phyloP scores from a whole-genome alignment of 1,139 yeast genomes.

The Taiozyma onychis region DNA sequence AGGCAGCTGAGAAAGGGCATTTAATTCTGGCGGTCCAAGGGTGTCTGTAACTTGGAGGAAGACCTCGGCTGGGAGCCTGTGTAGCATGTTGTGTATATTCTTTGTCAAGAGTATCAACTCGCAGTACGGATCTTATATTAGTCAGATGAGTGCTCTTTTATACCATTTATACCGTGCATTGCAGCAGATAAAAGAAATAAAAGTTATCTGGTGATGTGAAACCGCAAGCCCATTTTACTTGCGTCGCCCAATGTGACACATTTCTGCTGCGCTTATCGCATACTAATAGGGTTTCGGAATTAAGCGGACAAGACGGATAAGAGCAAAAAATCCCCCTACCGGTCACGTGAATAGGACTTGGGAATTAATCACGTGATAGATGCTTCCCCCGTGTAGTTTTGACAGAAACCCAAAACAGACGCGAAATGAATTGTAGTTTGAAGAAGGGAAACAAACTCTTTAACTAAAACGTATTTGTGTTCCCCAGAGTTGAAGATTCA shows the following conservation, averaged over 20 bases:
- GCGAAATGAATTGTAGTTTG: background rate
- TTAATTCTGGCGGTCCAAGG: slow-evolving; percentile 11
- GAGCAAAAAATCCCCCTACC: background rate
- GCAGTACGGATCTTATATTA: background rate
- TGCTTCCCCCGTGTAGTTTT: background rate
- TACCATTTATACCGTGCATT: background rate
- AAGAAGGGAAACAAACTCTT: background rate
- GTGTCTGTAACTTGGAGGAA: slow-evolving; percentile 11
- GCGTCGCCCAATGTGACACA: background rate
- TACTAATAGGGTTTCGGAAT: background rate
- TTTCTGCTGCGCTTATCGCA: background rate
- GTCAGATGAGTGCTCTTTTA: background rate
- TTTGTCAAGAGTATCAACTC: background rate
- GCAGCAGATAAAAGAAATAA: background rate
- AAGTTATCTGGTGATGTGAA: background rate
- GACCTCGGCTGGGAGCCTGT: slow-evolving; percentile 11
- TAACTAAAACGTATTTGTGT: background rate
- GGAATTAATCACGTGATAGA: background rate
- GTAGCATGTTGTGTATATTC: slow-evolving; percentile 4
- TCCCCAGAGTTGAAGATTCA: background rate
- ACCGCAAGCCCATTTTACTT: background rate
- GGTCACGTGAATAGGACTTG: background rate
- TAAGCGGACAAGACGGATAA: no score
- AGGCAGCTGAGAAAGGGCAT: slow-evolving; percentile 7
- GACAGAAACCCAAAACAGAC: background rate